Evolutionary conservation across 2,329 filamentous ascomycete species (phyloP), one percentile per base, ranked within the genome.

Genomic region (Lachnellula subtilissima): DNA sequence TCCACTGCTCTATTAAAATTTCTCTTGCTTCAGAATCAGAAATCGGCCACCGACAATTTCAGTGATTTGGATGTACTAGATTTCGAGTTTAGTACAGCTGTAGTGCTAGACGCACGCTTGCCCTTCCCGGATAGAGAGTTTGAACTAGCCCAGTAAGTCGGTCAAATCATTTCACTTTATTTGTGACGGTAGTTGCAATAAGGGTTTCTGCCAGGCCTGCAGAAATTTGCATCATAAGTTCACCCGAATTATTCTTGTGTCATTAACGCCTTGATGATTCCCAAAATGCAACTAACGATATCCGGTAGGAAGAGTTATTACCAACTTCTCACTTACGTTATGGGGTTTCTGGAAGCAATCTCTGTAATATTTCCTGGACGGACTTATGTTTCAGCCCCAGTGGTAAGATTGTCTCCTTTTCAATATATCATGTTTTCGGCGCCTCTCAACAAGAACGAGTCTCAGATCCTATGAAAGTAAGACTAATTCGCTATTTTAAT

Each of bases 41-140:
- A 51, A 36, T 35, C 39, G 25, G 40, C 9, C 2, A 4, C 36
- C 12, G 49, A 55, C 7, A 49, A 45, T 8, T 58, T 62, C 50
- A 61, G 58, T 28, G 62, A 64, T 37, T 40, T 64, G 39, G 62
- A 64, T 54, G 48, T 25, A 15, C 39, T 64, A 23, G 58, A 62
- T 15, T 60, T 55, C 48, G 60, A 61, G 52, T 54, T 47, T 32
- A 61, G 50, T 32, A 64, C 60, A 14, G 55, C 57, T 17, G 37
- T 40, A 12, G 39, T 32, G 11, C 22, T 62, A 11, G 51, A 55
- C 37, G 22, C 43, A 9, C 39, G 23, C 14, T 14, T 52, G 4
- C 48, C 54, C 17, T 62, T 61, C 50, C 61, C 61, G 2, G 12
- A 45, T n/a, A 46, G 28, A 23, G 54, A 61, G 19, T 56, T 61